Evolutionary conservation across 148 eudicot species (phyloP), one percentile per base, ranked within the genome.

Genomic region (Silene uniflora): DNA sequence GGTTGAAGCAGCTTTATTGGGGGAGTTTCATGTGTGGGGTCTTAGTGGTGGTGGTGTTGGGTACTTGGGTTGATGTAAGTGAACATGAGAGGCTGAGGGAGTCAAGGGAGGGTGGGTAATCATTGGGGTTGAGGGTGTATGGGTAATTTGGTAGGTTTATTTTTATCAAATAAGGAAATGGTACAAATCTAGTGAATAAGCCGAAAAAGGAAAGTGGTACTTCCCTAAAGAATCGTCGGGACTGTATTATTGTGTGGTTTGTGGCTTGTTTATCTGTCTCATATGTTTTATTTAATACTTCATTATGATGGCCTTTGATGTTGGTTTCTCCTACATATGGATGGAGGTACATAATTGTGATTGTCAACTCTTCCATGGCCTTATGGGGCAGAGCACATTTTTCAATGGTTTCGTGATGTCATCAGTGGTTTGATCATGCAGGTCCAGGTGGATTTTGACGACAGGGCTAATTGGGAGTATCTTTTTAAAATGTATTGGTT

Each of bases 401-500:
- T 19, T n/a, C 52, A 6, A 59, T 46, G 52, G 24, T 59, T 73
- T 46, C 25, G 7, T 42, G 69, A 22, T 21, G 60, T n/a, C 63
- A 67, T 69, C 56, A 62, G 47, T 56, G 44, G 58, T n/a, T 74
- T 75, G 47, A 18, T 66, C 75, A 29, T 82, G 88, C 94, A 94
- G 97, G 89, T 83, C 77, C 87, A 85, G 73, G 97, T 94, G 72
- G 98, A 94, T 85, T 94, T 94, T 84, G 97, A 92, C 81, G 98
- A 94, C 83, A 77, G 80, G 54, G 84, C 77, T 61, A 90, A 96
- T 84, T 94, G 98, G 98, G 98, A 94, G 83, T 92, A 94, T 83
- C 97, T 94, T 64, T 94, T 94, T 81, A 94, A 94, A 84, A 86
- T 90, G 74, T 94, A 94, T 74, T 94, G 97, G 97, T 74, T 86